A percentile compares a stretch with the other conserved stretches of the same genome.
Conservation (phyloP, 768 basidiomycete species). For the Mycena rebaudengoi region DNA sequence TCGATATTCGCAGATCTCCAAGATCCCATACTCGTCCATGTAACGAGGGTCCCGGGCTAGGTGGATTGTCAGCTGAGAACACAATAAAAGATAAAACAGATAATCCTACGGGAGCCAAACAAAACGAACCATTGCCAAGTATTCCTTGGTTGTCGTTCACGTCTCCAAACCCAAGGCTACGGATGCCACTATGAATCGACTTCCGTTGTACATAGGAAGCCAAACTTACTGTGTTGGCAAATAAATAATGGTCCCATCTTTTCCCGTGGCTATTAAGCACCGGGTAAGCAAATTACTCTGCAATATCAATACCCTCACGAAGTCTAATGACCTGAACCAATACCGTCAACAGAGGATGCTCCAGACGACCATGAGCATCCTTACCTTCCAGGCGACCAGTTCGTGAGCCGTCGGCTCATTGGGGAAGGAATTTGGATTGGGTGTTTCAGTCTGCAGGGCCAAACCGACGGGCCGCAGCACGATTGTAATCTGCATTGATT, state of each 20-base stretch:
- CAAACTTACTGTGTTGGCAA: not conserved
- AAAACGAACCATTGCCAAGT: not conserved
- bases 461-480: too few species aligned
- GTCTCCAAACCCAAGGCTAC: not conserved
- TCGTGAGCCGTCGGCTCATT: too few species aligned
- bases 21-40: not conserved
- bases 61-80: not conserved
- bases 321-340: not conserved
- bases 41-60: not conserved
- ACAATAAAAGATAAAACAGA: not conserved
- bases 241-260: not conserved
- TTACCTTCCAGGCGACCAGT: conserved; percentile 1
- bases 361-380: not conserved
- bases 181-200: not conserved
- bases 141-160: not conserved
- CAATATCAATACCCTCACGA: not conserved
- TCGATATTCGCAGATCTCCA: too few species aligned
- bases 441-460: too few species aligned
- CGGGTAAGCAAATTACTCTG: not conserved
- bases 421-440: too few species aligned
- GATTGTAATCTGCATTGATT: too few species aligned
- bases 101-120: not conserved
- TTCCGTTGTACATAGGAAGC: too few species aligned
- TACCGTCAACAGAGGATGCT: not conserved
- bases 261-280: not conserved